Base-by-base conservation (phyloP, 306 rosid species). In the Adenanthera pavonina region DNA sequence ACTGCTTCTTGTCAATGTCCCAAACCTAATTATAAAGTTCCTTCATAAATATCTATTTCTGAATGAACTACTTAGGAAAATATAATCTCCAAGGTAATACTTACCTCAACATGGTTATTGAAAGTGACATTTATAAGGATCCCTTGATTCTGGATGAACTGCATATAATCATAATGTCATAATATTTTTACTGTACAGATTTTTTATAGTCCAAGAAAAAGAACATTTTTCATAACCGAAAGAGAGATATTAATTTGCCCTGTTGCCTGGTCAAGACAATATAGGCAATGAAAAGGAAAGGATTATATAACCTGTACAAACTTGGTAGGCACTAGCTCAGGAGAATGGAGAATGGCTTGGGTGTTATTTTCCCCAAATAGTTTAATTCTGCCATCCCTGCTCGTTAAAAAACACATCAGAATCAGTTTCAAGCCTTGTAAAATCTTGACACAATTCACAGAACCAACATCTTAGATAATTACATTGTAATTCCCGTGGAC, bases 331-430 rank as follows among this genome's bases (percentile, higher is more conserved):
- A 80, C 81, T 54, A 85, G 81, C 71, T 91, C 90, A 36, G 74
- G 78, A 51, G 97, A 90, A 72, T 90, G 93, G 64, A 93, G 97
- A 51, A 92, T 82, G 57, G 81, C 88, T 77, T 93, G 97, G 60
- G 94, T 79, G 80, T 93, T 95, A 79, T 88, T 89, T 83, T 80
- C 88, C 38, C 97, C 97, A 81, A 88, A 91, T 59, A 95, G 87
- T 78, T 95, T 95, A 59, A 92, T 89, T 20, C 92, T 84, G 48
- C 99, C 99, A 89, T 95, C 92, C 76, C 99, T 95, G 85, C 59
- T 7, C 54, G 5, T 52, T 5, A 35, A 15, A 11, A 60, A 67
- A 8, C 38, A 36, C 43, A 69, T 48, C 15, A 49, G 71, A 67
- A 57, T 51, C 52, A 72, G 30, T 12, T 56, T 72, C n/a, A 78